Base-by-base conservation (phyloP, 2,329 filamentous ascomycete species). In the Sarocladium kiliense region DNA sequence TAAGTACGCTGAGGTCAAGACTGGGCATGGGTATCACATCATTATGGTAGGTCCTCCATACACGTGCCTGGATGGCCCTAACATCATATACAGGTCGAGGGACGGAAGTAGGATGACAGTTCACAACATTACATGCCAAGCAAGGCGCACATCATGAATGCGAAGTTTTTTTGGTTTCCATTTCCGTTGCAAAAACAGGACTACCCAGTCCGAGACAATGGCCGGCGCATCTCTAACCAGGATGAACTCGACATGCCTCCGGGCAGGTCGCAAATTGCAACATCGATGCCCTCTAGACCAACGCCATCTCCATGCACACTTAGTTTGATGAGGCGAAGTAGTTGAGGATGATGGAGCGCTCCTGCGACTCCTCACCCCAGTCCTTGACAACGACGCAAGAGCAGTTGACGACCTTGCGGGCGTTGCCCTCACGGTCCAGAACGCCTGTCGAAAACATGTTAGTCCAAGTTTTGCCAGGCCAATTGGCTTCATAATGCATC, bases 361-460 rank as follows among this genome's bases (percentile, higher is more conserved):
- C 94, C 82, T 96, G 92, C 66, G 89, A 95, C 84, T 99, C 94
- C 86, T 97, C 94, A 85, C 94, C 94, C 94, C 94, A 99, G 79
- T 99, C 92, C 84, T 94, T 93, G 72, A 99, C 94, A 62, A 99
- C 94, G 71, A 99, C 94, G 85, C 94, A 97, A 73, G 93, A 97
- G 91, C 94, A 99, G 89, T 99, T 99, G 82, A 99, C 94, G 67
- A 99, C 93, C 88, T 99, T 99, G 80, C 94, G 90, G 71, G 94
- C 91, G 80, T 99, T 99, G 70, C 94, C 94, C 81, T 99, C 94
- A 74, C 94, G 93, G 83, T 99, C 94, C 71, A 99, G 87, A 68
- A 97, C 92, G 81, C 93, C 93, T 97, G 55, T 57, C 54, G 51
- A 55, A 53, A 44, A 16, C 44, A 16, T 56, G 61, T 74, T 70